phyloP scores from a whole-genome alignment of 1,284 basidiomycete species.

The Cryptococcus amylolentus region DNA sequence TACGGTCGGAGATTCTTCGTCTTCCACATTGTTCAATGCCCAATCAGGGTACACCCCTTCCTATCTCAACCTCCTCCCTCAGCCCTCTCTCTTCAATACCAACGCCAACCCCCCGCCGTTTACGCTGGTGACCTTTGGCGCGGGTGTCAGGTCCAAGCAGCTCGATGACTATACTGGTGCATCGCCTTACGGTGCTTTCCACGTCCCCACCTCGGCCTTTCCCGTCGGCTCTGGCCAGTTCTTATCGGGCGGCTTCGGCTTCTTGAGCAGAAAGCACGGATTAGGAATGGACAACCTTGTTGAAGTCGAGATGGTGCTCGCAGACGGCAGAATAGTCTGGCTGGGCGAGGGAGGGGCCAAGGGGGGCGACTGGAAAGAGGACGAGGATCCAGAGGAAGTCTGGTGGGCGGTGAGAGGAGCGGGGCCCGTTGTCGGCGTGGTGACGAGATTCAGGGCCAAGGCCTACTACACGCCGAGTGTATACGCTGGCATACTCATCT shows the following conservation, averaged over 20 bases:
- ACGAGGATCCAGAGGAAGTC: conserved; percentile 53
- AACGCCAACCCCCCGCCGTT: conserved; percentile 59
- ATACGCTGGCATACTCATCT: conserved; percentile 84
- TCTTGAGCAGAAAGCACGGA: conserved; percentile 74
- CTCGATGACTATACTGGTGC: conserved; percentile 70
- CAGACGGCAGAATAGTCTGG: conserved; percentile 65
- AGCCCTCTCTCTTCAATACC: conserved; percentile 19
- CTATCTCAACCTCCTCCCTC: conserved; percentile 3
- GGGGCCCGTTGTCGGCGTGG: conserved; percentile 76
- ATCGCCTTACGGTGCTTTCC: conserved; percentile 76
- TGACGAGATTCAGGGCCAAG: conserved; percentile 78
- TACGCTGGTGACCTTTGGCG: conserved; percentile 75
- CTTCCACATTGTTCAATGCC: conserved; percentile 10
- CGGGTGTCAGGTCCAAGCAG: conserved; percentile 75
- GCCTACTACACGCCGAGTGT: conserved; percentile 83
- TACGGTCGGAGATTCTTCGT: conserved; percentile 18
- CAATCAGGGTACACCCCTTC: conserved; percentile 6
- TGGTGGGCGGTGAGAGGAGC: conserved; percentile 89
- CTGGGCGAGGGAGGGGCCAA: conserved; percentile 59
- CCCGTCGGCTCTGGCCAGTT: conserved; percentile 66
- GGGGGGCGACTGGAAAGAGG: conserved; percentile 45
- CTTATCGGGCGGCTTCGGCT: conserved; percentile 85
- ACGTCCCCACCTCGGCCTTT: conserved; percentile 65
- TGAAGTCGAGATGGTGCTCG: conserved; percentile 70
- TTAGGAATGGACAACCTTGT: conserved; percentile 80